Evolutionary conservation across 2,329 filamentous ascomycete species (phyloP).

Genomic region (Aspergillus luchuensis): DNA sequence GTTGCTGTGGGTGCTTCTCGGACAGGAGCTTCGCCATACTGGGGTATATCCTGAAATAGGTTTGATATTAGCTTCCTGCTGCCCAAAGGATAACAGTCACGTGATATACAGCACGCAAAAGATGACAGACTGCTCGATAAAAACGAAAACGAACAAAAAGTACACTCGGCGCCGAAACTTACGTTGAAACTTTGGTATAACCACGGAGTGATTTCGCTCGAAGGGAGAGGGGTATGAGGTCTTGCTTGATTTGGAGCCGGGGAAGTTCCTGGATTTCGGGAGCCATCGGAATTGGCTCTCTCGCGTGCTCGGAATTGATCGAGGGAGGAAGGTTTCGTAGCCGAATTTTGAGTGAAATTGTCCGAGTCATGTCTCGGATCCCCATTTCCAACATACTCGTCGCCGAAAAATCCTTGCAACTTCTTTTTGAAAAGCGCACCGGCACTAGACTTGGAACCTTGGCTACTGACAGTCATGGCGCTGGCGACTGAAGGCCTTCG

Average conservation of each 20-base stretch:
- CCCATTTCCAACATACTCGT: conserved; percentile 73
- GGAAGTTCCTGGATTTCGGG: conserved; percentile 54
- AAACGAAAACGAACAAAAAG: neutral
- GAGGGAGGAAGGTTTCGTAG: conserved; percentile 34
- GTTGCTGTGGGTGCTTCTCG: conserved; percentile 65
- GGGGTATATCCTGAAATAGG: conserved; percentile 65
- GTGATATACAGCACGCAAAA: neutral
- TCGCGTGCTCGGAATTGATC: conserved; percentile 65
- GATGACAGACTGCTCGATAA: neutral
- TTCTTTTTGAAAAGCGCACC: conserved; percentile 74
- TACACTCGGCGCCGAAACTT: conserved; percentile 36
- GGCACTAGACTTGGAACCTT: conserved; percentile 73
- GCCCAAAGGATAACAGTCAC: neutral
- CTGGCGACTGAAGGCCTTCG: conserved; percentile 86
- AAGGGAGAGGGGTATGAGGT: conserved; percentile 81
- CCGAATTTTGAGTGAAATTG: conserved; percentile 56
- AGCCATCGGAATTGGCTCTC: conserved; percentile 80
- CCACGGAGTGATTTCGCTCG: conserved; percentile 96
- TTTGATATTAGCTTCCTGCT: neutral
- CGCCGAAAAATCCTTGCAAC: conserved; percentile 88
- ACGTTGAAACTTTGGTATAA: conserved; percentile 85
- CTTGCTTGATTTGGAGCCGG: conserved; percentile 70
- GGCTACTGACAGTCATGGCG: conserved; percentile 81
- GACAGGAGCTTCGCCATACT: conserved; percentile 76
- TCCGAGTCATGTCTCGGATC: conserved; percentile 67